phyloP scores from a whole-genome alignment of 2,329 filamentous ascomycete genomes.

The Fusarium transvaalense region DNA sequence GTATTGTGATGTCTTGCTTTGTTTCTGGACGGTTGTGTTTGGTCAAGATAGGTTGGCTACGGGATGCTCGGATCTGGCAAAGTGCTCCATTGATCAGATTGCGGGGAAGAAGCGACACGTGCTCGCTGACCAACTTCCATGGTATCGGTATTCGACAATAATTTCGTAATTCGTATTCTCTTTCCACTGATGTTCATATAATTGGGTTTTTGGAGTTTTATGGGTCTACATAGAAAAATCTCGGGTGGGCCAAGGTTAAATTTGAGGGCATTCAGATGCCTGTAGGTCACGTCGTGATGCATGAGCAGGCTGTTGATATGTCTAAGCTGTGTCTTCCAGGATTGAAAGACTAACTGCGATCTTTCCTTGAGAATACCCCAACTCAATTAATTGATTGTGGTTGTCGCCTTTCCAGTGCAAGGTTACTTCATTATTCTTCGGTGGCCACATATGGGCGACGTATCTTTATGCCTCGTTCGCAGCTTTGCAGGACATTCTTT shows the following conservation, averaged over 20 bases:
- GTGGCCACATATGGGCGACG: not conserved
- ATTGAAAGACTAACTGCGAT: too few species aligned
- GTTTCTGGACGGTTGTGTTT: slow-evolving; percentile 12
- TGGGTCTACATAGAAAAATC: not conserved
- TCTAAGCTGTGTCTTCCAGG: not conserved
- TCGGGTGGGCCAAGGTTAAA: not conserved
- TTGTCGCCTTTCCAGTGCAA: too few species aligned
- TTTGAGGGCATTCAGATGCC: not conserved
- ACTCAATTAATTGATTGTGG: too few species aligned
- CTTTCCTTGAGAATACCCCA: too few species aligned
- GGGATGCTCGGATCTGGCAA: slow-evolving; percentile 22
- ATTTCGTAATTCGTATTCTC: slow-evolving; percentile 19
- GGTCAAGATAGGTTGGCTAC: not conserved
- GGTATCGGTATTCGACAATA: not conserved
- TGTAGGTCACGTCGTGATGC: not conserved
- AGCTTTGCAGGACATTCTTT: not conserved
- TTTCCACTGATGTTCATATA: not conserved
- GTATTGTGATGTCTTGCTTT: not conserved
- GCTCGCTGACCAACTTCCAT: slow-evolving; percentile 6
- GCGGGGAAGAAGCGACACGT: slow-evolving; percentile 38
- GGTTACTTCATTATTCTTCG: not conserved
- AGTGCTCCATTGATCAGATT: slow-evolving; percentile 21
- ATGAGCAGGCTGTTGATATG: not conserved
- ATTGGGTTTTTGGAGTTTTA: not conserved
- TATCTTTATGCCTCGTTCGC: not conserved